These are phyloP conservation scores for Podosphaera fusca DNA, from an alignment of 2,329 filamentous ascomycete species.

Conservation along the genomic window DNA sequence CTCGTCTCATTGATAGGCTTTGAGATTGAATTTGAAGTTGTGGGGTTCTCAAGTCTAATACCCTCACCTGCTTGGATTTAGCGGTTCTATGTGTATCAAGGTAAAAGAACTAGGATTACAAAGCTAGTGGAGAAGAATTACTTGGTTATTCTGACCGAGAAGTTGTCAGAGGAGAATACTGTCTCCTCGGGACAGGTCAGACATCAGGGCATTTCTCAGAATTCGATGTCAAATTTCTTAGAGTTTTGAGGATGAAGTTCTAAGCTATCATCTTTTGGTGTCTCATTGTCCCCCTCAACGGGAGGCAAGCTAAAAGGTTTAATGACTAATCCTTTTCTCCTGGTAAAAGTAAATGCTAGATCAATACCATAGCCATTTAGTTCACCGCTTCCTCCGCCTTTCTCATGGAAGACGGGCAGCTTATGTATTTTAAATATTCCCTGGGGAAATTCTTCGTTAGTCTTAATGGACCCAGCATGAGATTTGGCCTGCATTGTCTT, in stretches of 20 bases:
- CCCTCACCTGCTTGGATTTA: too few species aligned
- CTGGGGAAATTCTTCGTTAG: slow-evolving; percentile 51
- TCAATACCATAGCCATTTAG: slow-evolving; percentile 53
- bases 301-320: slow-evolving; percentile 79
- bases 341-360: slow-evolving; percentile 72
- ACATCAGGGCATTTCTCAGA: slow-evolving; percentile 6
- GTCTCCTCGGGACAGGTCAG: too few species aligned
- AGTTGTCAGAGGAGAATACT: too few species aligned
- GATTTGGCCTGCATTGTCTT: slow-evolving; percentile 19
- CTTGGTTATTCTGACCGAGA: too few species aligned
- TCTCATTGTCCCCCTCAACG: slow-evolving; percentile 40
- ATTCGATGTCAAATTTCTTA: slow-evolving; percentile 16
- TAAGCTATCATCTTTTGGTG: slow-evolving; percentile 4
- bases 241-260: slow-evolving; percentile 13
- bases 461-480: slow-evolving; percentile 23
- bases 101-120: too few species aligned
- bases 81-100: too few species aligned
- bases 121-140: too few species aligned
- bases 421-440: slow-evolving; percentile 68
- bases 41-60: too few species aligned
- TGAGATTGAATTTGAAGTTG: too few species aligned
- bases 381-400: slow-evolving; percentile 54
- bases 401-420: slow-evolving; percentile 68
- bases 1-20: too few species aligned
- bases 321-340: slow-evolving; percentile 58